These are phyloP conservation scores for Aspergillus wentii DNA, from an alignment of 495 filamentous ascomycete species.

Conservation along the genomic window DNA sequence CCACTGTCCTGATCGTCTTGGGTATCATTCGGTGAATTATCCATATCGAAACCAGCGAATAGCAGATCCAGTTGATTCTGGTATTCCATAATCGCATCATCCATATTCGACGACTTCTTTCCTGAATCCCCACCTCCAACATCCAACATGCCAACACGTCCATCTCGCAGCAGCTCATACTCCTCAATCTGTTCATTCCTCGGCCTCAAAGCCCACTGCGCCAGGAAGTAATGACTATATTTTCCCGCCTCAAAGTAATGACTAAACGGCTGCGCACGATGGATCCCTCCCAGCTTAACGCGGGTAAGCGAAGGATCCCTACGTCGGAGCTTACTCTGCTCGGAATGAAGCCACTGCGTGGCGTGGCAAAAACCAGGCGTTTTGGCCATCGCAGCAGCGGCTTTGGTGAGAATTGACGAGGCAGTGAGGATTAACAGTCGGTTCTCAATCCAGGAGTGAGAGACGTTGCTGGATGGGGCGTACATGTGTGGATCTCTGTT, in stretches of 20 bases:
- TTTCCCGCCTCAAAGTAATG: slow-evolving; percentile 27
- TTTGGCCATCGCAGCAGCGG: slow-evolving; percentile 28
- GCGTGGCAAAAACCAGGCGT: slow-evolving; percentile 13
- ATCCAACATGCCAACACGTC: background rate
- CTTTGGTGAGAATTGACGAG: slow-evolving; percentile 17
- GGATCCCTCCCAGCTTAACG: slow-evolving; percentile 35
- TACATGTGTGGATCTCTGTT: slow-evolving; percentile 23
- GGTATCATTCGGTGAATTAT: background rate
- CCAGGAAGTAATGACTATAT: slow-evolving; percentile 27
- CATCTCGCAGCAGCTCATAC: slow-evolving; percentile 19
- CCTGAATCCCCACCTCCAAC: background rate
- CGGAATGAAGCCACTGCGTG: slow-evolving; percentile 20
- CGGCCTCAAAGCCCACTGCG: slow-evolving; percentile 18
- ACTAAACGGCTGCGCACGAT: slow-evolving; percentile 38
- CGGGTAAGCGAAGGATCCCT: slow-evolving; percentile 13
- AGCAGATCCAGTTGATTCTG: too few relatives aligned
- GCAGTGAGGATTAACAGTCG: slow-evolving; percentile 29
- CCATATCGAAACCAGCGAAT: too few relatives aligned
- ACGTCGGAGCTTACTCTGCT: slow-evolving; percentile 1
- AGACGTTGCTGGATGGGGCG: slow-evolving; percentile 2
- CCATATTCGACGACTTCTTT: too few relatives aligned
- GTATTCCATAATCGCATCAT: too few relatives aligned
- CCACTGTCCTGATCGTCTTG: background rate
- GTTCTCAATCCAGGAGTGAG: slow-evolving; percentile 21
- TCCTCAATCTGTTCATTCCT: slow-evolving; percentile 9